Evolutionary conservation across 495 filamentous ascomycete genomes (phyloP), one percentile per base, ranked within the genome.

Genomic region (Talaromyces wortmannii): DNA sequence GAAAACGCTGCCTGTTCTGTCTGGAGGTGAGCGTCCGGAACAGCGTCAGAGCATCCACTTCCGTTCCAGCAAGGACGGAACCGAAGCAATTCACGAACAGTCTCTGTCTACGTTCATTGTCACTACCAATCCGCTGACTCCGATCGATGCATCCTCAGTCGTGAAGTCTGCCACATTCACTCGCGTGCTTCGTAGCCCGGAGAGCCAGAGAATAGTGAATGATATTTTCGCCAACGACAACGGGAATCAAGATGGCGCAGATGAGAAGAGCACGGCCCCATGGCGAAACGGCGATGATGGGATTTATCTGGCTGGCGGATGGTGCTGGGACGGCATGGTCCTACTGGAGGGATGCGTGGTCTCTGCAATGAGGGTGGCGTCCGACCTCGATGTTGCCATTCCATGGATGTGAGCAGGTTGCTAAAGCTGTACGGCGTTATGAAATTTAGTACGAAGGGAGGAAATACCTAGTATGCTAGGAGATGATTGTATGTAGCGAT

Each of bases 321-420:
- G 81, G 82, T 83, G 81, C 56, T 83, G 82, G 81, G 82, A 85
- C 68, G 82, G 82, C 0, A 83, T 83, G 81, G 82, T 83, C 8
- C 48, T 85, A 53, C 61, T 84, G 11, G 80, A 84, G 58, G 82
- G 82, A 7, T 85, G 82, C 54, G 63, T 82, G 12, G 67, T 75
- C 5, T 82, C 79, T 15, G 79, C 36, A 13, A 40, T 40, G 36
- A 40, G 36, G 36, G 8, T 40, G 36, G 36, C 36, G 36, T 13
- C 36, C 13, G 36, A 40, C 2, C 36, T 40, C 13, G 36, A 40
- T 13, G 36, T 40, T 8, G 13, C 8, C 8, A 40, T 40, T 40
- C 36, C 36, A 2, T 40, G 8, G 36, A 13, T 13, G 13, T 40
- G 36, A 40, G 13, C 8, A 40, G 2, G 1, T 23, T 23, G 23